Evolutionary conservation across 2,329 filamentous ascomycete genomes (phyloP).

Genomic region (Beauveria rudraprayagi): DNA sequence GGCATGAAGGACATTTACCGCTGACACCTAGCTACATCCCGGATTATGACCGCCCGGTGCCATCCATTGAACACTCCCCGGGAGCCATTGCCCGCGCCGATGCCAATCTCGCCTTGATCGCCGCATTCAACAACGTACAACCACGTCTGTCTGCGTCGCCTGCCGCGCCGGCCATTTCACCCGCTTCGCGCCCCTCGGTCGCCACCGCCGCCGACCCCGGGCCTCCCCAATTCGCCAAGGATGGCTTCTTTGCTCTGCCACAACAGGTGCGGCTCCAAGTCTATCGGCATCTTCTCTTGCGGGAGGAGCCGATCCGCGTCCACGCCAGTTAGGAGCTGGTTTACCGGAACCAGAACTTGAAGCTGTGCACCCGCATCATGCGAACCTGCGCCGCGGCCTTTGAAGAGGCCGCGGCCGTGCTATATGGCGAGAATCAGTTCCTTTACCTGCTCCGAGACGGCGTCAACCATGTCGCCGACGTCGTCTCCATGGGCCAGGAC

Average conservation of each 20-base stretch:
- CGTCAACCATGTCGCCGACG: constrained; percentile 13
- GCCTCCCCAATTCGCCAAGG: background rate
- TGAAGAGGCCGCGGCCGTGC: constrained; percentile 29
- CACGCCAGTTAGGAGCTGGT: constrained; percentile 27
- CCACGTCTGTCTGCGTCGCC: background rate
- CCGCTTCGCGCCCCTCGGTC: no score
- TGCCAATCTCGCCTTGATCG: background rate
- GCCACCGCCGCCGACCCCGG: background rate
- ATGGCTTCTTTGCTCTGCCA: constrained; percentile 17
- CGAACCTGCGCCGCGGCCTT: constrained; percentile 22
- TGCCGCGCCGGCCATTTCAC: background rate
- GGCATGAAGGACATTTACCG: background rate
- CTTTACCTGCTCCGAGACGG: constrained; percentile 37
- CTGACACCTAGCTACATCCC: background rate
- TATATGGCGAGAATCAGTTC: constrained; percentile 43
- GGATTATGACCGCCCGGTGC: background rate
- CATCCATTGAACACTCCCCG: background rate
- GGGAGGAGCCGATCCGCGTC: constrained; percentile 24
- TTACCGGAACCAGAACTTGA: constrained; percentile 18
- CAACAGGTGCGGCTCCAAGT: constrained; percentile 24
- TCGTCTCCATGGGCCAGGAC: constrained; percentile 13
- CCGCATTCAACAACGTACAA: background rate
- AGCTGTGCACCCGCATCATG: constrained; percentile 29
- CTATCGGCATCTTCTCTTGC: constrained; percentile 25
- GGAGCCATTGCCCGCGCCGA: background rate